These are phyloP conservation scores for Amanita brunnescens DNA, from an alignment of 768 basidiomycete genomes.

Conservation along the genomic window DNA sequence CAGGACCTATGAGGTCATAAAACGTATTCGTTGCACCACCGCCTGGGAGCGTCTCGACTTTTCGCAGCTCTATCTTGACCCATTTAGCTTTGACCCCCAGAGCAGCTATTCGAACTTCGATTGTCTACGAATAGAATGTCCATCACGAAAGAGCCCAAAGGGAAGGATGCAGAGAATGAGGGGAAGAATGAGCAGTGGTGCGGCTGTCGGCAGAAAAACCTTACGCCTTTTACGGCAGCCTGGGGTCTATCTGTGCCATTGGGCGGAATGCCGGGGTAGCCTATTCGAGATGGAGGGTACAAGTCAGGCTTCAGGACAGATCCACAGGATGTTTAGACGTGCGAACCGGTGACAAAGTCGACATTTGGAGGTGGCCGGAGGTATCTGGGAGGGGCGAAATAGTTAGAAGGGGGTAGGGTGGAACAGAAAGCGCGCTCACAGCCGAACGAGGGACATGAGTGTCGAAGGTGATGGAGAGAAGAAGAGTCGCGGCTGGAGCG, in stretches of 20 bases:
- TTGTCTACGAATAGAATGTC: slow-evolving; percentile 45
- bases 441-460: slow-evolving; percentile 2
- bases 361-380: slow-evolving; percentile 87
- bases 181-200: too few species aligned
- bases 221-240: too few species aligned
- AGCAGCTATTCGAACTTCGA: slow-evolving; percentile 73
- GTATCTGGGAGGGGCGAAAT: slow-evolving; percentile 28
- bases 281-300: slow-evolving; percentile 28
- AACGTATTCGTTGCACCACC: slow-evolving; percentile 63
- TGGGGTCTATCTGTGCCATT: slow-evolving; percentile 65
- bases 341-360: slow-evolving; percentile 76
- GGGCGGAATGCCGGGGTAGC: slow-evolving; percentile 84
- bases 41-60: too few species aligned
- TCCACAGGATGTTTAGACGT: slow-evolving; percentile 4
- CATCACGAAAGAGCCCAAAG: too few species aligned
- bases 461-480: neutral
- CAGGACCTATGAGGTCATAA: slow-evolving; percentile 73
- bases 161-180: too few species aligned
- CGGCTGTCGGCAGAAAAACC: too few species aligned
- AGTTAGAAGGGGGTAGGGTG: neutral
- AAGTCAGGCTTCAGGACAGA: neutral
- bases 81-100: slow-evolving; percentile 85
- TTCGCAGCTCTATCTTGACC: too few species aligned
- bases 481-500: neutral
- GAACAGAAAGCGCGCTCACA: neutral